Evolutionary conservation across 2,329 filamentous ascomycete genomes (phyloP).

Genomic region (Claviceps humidiphila): DNA sequence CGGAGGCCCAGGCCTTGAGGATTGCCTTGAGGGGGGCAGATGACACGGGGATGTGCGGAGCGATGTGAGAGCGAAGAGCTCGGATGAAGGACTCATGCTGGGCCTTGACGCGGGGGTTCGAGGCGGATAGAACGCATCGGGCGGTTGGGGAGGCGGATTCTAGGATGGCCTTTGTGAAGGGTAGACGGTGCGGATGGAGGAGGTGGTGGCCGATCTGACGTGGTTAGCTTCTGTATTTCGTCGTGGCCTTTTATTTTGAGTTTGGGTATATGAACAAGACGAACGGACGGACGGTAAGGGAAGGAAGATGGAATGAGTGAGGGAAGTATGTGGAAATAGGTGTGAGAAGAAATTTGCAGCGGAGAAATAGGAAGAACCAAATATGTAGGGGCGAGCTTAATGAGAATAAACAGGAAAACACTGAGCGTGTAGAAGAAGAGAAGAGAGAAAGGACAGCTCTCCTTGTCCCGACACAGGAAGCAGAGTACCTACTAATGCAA

Average conservation of each 20-base stretch:
- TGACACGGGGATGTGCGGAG: background rate
- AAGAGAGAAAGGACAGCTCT: too few relatives aligned
- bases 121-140: constrained; percentile 36
- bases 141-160: constrained; percentile 45
- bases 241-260: background rate
- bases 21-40: background rate
- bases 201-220: constrained; percentile 53
- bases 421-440: too few relatives aligned
- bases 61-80: background rate
- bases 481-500: too few relatives aligned
- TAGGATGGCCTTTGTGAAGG: constrained; percentile 40
- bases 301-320: constrained; percentile 2
- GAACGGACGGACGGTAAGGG: background rate
- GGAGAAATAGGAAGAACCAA: too few relatives aligned
- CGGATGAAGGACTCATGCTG: constrained; percentile 29
- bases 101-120: constrained; percentile 42
- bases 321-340: too few relatives aligned
- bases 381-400: too few relatives aligned
- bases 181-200: constrained; percentile 32
- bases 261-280: too few relatives aligned
- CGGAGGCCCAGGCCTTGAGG: constrained; percentile 24
- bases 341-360: too few relatives aligned
- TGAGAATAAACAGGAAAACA: too few relatives aligned
- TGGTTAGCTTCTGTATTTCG: background rate
- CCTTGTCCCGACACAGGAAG: too few relatives aligned